Conservation (phyloP, 257 asterid genomes). For the Solanum sitiens region DNA sequence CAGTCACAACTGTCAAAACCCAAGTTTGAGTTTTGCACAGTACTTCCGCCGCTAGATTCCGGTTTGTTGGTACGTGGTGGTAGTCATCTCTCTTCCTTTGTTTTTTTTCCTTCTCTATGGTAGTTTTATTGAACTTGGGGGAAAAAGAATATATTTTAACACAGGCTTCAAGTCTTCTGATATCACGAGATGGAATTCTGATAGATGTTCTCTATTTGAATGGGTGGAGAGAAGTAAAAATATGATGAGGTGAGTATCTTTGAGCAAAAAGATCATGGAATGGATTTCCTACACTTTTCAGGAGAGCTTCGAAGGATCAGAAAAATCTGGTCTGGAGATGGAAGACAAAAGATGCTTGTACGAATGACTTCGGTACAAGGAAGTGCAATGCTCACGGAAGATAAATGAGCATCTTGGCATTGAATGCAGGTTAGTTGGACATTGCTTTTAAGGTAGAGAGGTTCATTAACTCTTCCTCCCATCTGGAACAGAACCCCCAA, state of each 20-base stretch:
- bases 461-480: neutral
- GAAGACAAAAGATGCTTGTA: neutral
- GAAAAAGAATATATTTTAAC: neutral
- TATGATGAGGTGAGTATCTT: neutral
- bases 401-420: neutral
- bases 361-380: neutral
- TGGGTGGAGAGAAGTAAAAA: neutral
- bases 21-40: neutral
- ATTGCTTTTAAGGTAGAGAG: neutral
- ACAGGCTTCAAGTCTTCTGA: neutral
- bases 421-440: neutral
- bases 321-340: neutral
- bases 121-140: neutral
- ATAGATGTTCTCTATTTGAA: neutral
- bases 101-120: neutral
- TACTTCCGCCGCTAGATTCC: neutral
- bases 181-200: neutral
- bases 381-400: neutral
- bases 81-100: neutral
- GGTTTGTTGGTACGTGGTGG: neutral
- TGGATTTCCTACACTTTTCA: neutral
- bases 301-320: neutral
- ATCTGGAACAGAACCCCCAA: neutral
- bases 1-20: neutral
- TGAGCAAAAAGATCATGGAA: neutral